Evolutionary conservation across 164 flowering plant genomes (phyloP).

Genomic region (Chloranthus sessilifolius): DNA sequence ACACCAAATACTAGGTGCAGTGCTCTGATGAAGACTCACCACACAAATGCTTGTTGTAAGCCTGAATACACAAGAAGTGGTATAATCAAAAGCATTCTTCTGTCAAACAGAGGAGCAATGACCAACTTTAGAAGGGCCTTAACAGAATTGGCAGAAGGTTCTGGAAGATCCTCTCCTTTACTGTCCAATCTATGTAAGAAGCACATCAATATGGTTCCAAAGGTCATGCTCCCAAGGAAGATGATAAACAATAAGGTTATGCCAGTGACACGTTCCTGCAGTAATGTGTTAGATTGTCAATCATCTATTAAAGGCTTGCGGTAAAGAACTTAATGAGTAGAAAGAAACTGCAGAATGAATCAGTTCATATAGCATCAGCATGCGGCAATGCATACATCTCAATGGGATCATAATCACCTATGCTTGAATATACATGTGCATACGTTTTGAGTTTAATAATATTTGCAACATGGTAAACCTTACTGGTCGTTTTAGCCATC

Average conservation of each 20-base stretch:
- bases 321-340: too few species aligned
- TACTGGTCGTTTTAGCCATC: too few species aligned
- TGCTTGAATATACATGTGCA: too few species aligned
- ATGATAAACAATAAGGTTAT: constrained; percentile 65
- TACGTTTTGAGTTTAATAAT: too few species aligned
- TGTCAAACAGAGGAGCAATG: constrained; percentile 50
- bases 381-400: too few species aligned
- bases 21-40: too few species aligned
- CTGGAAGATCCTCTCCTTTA: constrained; percentile 30
- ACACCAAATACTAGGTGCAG: too few species aligned
- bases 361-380: too few species aligned
- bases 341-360: too few species aligned
- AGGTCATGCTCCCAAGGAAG: constrained; percentile 74
- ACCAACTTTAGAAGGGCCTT: constrained; percentile 37
- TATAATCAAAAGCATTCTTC: constrained; percentile 64
- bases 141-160: constrained; percentile 36
- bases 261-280: constrained; percentile 73
- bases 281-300: constrained; percentile 2
- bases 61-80: constrained; percentile 96
- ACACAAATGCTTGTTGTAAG: constrained; percentile 92
- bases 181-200: constrained; percentile 53
- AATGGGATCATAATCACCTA: too few species aligned
- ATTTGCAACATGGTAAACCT: too few species aligned
- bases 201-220: constrained; percentile 78
- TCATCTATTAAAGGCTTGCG: too few species aligned